Evolutionary conservation across 139 green algal genomes (phyloP).

Genomic region (Haematococcus lacustris): DNA sequence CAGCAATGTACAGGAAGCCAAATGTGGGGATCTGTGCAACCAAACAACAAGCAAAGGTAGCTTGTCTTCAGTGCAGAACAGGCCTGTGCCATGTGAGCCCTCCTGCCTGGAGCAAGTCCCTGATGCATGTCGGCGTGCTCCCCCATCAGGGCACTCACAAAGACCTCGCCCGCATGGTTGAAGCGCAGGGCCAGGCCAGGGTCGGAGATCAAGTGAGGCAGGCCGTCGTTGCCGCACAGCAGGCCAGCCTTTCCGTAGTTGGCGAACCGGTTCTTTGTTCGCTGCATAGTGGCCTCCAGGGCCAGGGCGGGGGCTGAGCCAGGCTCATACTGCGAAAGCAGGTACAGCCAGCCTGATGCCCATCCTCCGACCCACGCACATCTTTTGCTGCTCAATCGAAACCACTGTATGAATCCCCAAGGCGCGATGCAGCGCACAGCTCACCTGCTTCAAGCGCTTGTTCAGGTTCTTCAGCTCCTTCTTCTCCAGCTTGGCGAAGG

Average conservation of each 20-base stretch:
- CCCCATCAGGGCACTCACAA: slow-evolving; percentile 76
- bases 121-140: no score
- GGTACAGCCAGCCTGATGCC: no score
- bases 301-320: slow-evolving; percentile 80
- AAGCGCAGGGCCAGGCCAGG: slow-evolving; percentile 87
- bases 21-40: slow-evolving; percentile 84
- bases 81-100: no score
- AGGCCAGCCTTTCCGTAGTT: slow-evolving; percentile 87
- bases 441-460: slow-evolving; percentile 77
- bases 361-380: no score
- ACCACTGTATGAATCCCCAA: no score
- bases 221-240: slow-evolving; percentile 94
- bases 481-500: slow-evolving; percentile 89
- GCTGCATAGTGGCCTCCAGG: slow-evolving; percentile 89
- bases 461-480: slow-evolving; percentile 85
- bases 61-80: background rate
- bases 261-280: slow-evolving; percentile 88
- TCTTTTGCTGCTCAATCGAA: no score
- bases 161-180: slow-evolving; percentile 88
- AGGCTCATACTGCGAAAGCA: slow-evolving; percentile 87
- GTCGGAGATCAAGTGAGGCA: slow-evolving; percentile 97
- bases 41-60: background rate
- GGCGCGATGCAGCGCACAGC: no score
- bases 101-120: no score
- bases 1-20: slow-evolving; percentile 96